phyloP scores from a whole-genome alignment of 495 filamentous ascomycete genomes.

The Ramalina peruviana region DNA sequence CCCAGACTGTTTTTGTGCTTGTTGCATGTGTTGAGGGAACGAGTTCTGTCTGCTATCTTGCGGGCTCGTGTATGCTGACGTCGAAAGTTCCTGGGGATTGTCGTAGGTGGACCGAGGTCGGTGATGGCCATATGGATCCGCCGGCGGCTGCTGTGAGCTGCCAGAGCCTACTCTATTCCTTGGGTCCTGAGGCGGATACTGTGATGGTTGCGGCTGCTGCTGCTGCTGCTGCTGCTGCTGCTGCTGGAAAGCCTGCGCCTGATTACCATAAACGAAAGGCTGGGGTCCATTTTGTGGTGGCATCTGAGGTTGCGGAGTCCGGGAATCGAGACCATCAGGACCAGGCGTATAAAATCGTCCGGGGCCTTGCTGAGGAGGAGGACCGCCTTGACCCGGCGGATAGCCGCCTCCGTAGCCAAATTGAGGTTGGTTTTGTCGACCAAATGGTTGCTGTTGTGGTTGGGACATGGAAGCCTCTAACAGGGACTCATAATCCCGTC shows the following conservation, averaged over 20 bases:
- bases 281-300: slow-evolving; percentile 20
- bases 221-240: slow-evolving; percentile 23
- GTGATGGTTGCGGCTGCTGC: slow-evolving; percentile 14
- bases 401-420: slow-evolving; percentile 47
- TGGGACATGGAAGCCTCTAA: slow-evolving; percentile 93
- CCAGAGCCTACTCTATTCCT: slow-evolving; percentile 27
- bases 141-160: slow-evolving; percentile 21
- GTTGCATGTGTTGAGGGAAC: slow-evolving; percentile 28
- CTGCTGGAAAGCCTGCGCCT: slow-evolving; percentile 26
- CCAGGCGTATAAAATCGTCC: slow-evolving; percentile 58
- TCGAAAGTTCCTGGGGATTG: slow-evolving; percentile 71
- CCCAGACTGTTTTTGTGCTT: slow-evolving; percentile 22
- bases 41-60: slow-evolving; percentile 38
- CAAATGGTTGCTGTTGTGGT: slow-evolving; percentile 59
- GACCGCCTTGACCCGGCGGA: slow-evolving; percentile 31
- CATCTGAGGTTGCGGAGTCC: slow-evolving; percentile 14
- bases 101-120: slow-evolving; percentile 61
- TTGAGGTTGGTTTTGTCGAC: slow-evolving; percentile 44
- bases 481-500: slow-evolving; percentile 90
- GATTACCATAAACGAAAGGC: slow-evolving; percentile 25
- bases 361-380: slow-evolving; percentile 45
- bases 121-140: slow-evolving; percentile 32
- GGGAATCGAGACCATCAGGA: slow-evolving; percentile 17
- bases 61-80: slow-evolving; percentile 73
- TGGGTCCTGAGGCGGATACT: slow-evolving; percentile 29